phyloP scores from a whole-genome alignment of 768 basidiomycete species.

The Termitomyces sp. region DNA sequence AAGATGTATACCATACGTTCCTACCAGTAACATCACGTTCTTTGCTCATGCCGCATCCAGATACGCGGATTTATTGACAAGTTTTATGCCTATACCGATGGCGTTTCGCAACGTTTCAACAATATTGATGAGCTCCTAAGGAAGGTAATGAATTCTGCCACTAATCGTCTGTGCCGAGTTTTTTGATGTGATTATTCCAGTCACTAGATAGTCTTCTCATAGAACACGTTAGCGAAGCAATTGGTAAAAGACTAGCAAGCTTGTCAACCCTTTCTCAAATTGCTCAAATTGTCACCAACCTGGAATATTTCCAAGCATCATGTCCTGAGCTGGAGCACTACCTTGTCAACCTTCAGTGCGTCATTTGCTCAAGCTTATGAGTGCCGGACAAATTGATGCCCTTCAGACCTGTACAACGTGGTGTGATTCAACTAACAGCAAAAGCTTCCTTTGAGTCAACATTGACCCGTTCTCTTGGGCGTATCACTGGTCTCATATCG shows the following conservation, averaged over 20 bases:
- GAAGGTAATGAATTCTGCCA: conserved; percentile 46
- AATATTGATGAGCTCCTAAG: conserved; percentile 89
- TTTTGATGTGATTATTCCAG: conserved; percentile 31
- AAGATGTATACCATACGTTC: conserved; percentile 50
- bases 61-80: conserved; percentile 69
- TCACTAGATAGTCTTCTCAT: conserved; percentile 82
- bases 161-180: not conserved
- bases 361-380: not conserved
- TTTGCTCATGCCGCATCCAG: conserved; percentile 2
- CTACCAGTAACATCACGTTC: not conserved
- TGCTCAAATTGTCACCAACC: conserved; percentile 86
- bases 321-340: conserved; percentile 82
- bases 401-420: conserved; percentile 71
- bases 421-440: conserved; percentile 65
- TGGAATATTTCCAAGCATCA: conserved; percentile 86
- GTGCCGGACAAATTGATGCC: not conserved
- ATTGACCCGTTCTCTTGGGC: conserved; percentile 59
- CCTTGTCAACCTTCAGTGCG: conserved; percentile 73
- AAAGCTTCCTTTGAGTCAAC: conserved; percentile 62
- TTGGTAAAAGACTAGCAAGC: conserved; percentile 64
- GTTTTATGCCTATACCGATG: conserved; percentile 96
- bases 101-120: conserved; percentile 84
- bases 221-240: conserved; percentile 67
- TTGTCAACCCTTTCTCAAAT: conserved; percentile 85
- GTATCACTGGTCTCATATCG: conserved; percentile 78